Conservation (phyloP, 2,329 filamentous ascomycete species). For the Stromatinia cepivora region DNA sequence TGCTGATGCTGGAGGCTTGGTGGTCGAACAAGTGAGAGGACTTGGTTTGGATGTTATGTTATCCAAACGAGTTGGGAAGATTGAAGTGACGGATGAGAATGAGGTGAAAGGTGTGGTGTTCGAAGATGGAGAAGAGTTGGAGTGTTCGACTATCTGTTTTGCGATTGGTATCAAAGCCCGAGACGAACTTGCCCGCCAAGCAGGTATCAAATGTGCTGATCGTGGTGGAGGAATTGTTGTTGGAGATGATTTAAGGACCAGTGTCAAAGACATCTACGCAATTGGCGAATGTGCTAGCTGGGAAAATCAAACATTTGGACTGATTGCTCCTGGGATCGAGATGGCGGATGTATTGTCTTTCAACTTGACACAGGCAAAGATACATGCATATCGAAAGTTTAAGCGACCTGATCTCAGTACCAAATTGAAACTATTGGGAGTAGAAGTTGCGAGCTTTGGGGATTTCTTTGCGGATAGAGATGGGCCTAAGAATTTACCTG, state of each 20-base stretch:
- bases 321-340: conserved; percentile 87
- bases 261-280: conserved; percentile 72
- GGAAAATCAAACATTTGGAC: conserved; percentile 81
- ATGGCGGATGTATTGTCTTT: conserved; percentile 92
- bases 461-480: conserved; percentile 91
- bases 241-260: conserved; percentile 64
- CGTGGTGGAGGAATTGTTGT: conserved; percentile 72
- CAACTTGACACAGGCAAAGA: conserved; percentile 81
- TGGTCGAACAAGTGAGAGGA: conserved; percentile 76
- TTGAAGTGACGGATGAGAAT: conserved; percentile 67
- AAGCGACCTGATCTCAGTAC: conserved; percentile 86
- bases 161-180: conserved; percentile 82
- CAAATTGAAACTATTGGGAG: conserved; percentile 84
- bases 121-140: conserved; percentile 75
- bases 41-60: conserved; percentile 79
- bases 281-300: conserved; percentile 91
- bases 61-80: conserved; percentile 70
- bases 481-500: conserved; percentile 73
- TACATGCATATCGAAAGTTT: conserved; percentile 68
- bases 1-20: conserved; percentile 74
- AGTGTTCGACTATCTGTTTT: conserved; percentile 82
- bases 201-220: conserved; percentile 71
- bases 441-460: conserved; percentile 90
- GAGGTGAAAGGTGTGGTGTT: conserved; percentile 73
- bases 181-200: conserved; percentile 70